Base-by-base conservation (phyloP, 495 filamentous ascomycete genomes). In the Aspergillus haitiensis region DNA sequence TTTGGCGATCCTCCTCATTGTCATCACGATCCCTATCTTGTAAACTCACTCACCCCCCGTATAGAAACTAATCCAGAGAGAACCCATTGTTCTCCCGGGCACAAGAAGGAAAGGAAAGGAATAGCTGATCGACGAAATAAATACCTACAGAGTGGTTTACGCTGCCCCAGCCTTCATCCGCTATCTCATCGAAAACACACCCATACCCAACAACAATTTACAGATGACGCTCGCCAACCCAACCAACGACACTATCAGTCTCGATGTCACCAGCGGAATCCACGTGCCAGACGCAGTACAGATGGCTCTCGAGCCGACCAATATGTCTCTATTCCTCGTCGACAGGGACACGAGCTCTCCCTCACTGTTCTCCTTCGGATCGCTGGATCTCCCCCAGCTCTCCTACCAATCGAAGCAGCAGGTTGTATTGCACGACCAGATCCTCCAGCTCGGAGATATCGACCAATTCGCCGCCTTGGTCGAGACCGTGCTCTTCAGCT, bases 211-310 rank as follows among this genome's bases (percentile, higher is more conserved):
- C 10, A 13, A 45, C 13, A 13, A 45, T 5, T 15, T 60, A 0
- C 12, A 55, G 3, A 44, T 60, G 3, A 48, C 50, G 15, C 51
- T 60, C 31, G 13, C 52, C 3, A 40, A 54, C 48, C 58, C 58
- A 2, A 54, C 10, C 10, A 60, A 60, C 58, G 50, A 60, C 49
- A 60, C 39, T 34, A 60, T 60, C 51, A 39, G 44, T 7, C 55
- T 60, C 44, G 51, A 47, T 1, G 42, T 54, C 16, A 18, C 49
- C 58, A 60, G 31, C 32, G 16, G 52, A 4, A 48, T 60, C 50
- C 51, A 18, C 3, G 40, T 60, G 40, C 58, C 58, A n/a, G 58
- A 54, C 10, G 45, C 50, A 1, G 8, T 54, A 15, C 47, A 10
- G n/a, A 34, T 60, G 7, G 18, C 7, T 2, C 32, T 60, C 5